These are phyloP conservation scores for Fusarium denticulatum DNA, from an alignment of 2,329 filamentous ascomycete genomes.

Conservation along the genomic window DNA sequence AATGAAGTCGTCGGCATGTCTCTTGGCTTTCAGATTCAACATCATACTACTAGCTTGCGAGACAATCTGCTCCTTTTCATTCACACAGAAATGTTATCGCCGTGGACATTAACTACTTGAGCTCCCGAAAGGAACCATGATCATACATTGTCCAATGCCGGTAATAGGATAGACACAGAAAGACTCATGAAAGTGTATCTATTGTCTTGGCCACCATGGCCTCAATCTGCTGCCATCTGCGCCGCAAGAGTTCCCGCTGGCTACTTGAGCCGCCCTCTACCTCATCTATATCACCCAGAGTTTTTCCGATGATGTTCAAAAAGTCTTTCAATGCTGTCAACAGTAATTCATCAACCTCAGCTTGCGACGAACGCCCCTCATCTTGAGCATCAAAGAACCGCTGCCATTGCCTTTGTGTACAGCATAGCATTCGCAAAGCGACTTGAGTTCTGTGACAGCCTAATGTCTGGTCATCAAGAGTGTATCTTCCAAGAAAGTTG, in stretches of 20 bases:
- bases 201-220: constrained; percentile 50
- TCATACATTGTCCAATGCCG: no score
- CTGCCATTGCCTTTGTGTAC: constrained; percentile 47
- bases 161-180: neutral
- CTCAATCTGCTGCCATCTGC: constrained; percentile 57
- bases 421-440: constrained; percentile 55
- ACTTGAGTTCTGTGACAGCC: constrained; percentile 64
- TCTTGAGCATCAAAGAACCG: constrained; percentile 56
- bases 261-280: constrained; percentile 43
- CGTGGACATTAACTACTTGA: neutral
- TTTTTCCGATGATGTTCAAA: constrained; percentile 44
- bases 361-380: constrained; percentile 58
- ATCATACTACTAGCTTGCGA: neutral
- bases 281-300: constrained; percentile 46
- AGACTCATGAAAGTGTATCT: constrained; percentile 25
- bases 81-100: neutral
- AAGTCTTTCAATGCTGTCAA: constrained; percentile 52
- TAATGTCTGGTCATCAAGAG: constrained; percentile 49
- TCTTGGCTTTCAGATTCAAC: neutral
- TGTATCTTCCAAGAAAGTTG: constrained; percentile 63
- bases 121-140: neutral
- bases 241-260: constrained; percentile 52
- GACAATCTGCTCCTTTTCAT: neutral
- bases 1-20: neutral
- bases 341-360: constrained; percentile 51